These are phyloP conservation scores for Jaenimonas drosophilae DNA, from an alignment of 208 protist species.

Conservation along the genomic window DNA sequence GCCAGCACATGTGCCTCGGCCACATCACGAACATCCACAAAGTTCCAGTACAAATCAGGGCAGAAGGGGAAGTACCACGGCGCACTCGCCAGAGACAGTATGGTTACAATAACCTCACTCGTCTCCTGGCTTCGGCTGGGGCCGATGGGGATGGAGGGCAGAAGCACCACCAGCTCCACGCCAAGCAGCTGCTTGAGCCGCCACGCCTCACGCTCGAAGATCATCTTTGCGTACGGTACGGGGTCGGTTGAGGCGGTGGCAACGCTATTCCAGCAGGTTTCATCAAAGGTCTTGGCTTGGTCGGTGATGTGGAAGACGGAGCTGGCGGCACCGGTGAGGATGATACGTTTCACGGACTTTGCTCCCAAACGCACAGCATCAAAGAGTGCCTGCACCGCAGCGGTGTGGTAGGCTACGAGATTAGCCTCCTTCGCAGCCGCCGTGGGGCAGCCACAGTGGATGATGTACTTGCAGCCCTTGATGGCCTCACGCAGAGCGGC, in stretches of 20 bases:
- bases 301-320: constrained; percentile 78
- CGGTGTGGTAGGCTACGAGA: constrained; percentile 46
- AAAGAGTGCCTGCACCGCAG: constrained; percentile 78
- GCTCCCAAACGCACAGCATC: constrained; percentile 75
- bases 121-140: constrained; percentile 75
- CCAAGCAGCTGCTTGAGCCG: constrained; percentile 81
- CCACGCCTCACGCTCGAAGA: constrained; percentile 86
- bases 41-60: constrained; percentile 85
- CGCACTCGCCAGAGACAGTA: constrained; percentile 60
- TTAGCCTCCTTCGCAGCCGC: constrained; percentile 15
- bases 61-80: constrained; percentile 69
- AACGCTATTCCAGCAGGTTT: constrained; percentile 72
- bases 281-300: constrained; percentile 58
- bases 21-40: constrained; percentile 84
- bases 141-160: constrained; percentile 78
- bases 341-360: constrained; percentile 76
- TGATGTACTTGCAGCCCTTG: constrained; percentile 75
- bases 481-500: constrained; percentile 64
- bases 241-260: constrained; percentile 53
- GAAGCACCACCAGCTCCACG: constrained; percentile 79
- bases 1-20: constrained; percentile 79
- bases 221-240: constrained; percentile 68
- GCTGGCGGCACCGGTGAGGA: constrained; percentile 68
- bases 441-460: constrained; percentile 69
- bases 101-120: constrained; percentile 64